Base-by-base conservation (phyloP, 2,329 filamentous ascomycete genomes). In the Elsinoe perseae region DNA sequence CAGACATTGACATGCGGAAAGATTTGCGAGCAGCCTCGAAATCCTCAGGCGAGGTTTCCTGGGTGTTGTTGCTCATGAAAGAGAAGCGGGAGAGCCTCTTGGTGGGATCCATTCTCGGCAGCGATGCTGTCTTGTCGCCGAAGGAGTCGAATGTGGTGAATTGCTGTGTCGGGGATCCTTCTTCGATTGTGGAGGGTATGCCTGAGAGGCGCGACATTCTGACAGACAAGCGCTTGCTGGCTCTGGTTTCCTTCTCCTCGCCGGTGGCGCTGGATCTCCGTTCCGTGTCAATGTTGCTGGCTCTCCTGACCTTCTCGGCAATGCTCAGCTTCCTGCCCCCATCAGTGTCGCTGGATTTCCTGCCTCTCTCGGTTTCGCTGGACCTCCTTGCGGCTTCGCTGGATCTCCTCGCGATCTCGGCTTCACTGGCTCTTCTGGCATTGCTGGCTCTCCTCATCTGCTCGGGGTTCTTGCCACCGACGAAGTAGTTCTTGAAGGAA, bases 401-500 rank as follows among this genome's bases (percentile, higher is more conserved):
- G 5, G 32, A 3, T 14, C 25, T 21, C 21, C 27, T 38, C 36
- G 40, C 21, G 36, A 50, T 27, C 48, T 54, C 48, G 43, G 40
- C 38, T 56, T 61, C 59, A 36, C 54, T 36, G 12, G 5, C 32
- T 36, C 9, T 12, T 9, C 32, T 36, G 32, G 32, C 4, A 36
- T 14, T 36, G 12, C 32, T 52, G 14, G 48, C 48, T 12, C 48
- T 34, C 48, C 48, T 34, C 20, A n/a, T n/a, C n/a, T n/a, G n/a
- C n/a, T 61, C 44, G 4, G 65, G 57, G 16, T 72, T 70, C 72
- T 75, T 75, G 56, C 75, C 73, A 43, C 78, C 72, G 72, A 80
- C 83, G 75, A 86, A 84, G 64, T 85, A 86, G 65, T 70, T 79
- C 50, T 74, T 76, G 59, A 86, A 64, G 16, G 38, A 36, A 58